Percentiles rank a stretch among this genome's conserved stretches.
phyloP scores from a whole-genome alignment of 495 filamentous ascomycete species.

The Filosporella fistucella region DNA sequence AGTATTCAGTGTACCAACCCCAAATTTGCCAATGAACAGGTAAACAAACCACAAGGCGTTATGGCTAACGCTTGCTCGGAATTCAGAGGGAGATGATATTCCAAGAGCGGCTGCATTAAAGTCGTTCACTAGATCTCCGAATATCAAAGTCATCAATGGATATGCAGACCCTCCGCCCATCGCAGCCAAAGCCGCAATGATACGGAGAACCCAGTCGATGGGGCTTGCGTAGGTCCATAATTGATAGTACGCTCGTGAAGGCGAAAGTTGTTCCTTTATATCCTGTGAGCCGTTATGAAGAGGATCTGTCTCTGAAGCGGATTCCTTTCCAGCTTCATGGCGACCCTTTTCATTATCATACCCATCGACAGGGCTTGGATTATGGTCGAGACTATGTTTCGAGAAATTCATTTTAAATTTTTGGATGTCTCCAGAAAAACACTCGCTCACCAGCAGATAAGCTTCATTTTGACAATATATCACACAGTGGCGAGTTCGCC shows the following conservation, averaged over 20 bases:
- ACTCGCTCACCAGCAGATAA: no score
- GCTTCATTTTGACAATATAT: no score
- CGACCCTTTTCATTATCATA: no score
- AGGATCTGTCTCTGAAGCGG: no score
- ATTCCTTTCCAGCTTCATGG: no score
- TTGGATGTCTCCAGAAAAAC: no score
- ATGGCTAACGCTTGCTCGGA: not conserved
- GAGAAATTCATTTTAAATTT: no score
- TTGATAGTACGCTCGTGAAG: not conserved
- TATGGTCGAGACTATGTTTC: no score
- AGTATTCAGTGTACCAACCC: not conserved
- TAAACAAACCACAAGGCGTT: constrained; percentile 1
- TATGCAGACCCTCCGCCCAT: not conserved
- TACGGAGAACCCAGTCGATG: not conserved
- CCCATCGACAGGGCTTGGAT: no score
- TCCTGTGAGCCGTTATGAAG: no score
- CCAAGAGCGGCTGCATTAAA: not conserved
- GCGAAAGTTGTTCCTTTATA: no score
- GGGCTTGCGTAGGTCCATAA: constrained; percentile 1
- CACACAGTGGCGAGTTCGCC: no score
- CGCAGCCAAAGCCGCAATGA: not conserved
- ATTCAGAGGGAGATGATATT: not conserved
- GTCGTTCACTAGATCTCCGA: constrained; percentile 1
- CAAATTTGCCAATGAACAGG: constrained; percentile 5
- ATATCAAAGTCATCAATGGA: constrained; percentile 1